Evolutionary conservation across 495 filamentous ascomycete genomes (phyloP), one percentile per base, ranked within the genome.

Genomic region (Elasticomyces elasticus): DNA sequence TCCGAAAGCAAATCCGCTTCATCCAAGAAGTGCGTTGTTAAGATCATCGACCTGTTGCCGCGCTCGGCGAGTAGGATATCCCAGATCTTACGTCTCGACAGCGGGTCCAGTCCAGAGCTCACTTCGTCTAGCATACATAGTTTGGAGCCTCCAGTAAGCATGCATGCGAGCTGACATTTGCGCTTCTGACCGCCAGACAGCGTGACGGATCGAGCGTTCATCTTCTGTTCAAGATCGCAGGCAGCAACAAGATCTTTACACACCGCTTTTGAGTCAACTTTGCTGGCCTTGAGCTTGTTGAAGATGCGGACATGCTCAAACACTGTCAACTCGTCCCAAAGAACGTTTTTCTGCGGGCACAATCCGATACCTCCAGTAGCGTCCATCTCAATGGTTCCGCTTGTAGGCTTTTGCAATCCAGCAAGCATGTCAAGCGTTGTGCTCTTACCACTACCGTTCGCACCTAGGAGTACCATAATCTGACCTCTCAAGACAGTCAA

Each of bases 91-190:
- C 87, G 71, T 15, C 89, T 71, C 37, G 79, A 83, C 13, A 95
- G 73, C 0, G 89, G 87, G 62, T 95, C 89, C 10, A 95, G 71
- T 5, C 89, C 89, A 46, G 79, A 83, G 13, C 82, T 87, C 4
- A 91, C 87, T 63, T 95, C 89, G 63, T 95, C 89, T 7, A 95
- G 83, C 66, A 86, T 89, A 66, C 89, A 95, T 6, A 95, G 80
- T 15, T 76, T 78, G 55, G 82, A 86, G 17, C 87, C 89, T 35
- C 89, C 89, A 23, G 86, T 89, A 49, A 95, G 79, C 87, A 92
- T 94, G 79, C 91, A 89, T n/a, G 84, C 83, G 10, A 95, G 76
- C 63, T 95, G 89, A n/a, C 91, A 71, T 66, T 94, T 94, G 22
- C 89, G 75, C 67, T 91, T 94, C 67, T 95, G 89, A 0, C 89